Conservation (phyloP, 2,329 filamentous ascomycete species). For the Chrysoporthe deuterocubensis region DNA sequence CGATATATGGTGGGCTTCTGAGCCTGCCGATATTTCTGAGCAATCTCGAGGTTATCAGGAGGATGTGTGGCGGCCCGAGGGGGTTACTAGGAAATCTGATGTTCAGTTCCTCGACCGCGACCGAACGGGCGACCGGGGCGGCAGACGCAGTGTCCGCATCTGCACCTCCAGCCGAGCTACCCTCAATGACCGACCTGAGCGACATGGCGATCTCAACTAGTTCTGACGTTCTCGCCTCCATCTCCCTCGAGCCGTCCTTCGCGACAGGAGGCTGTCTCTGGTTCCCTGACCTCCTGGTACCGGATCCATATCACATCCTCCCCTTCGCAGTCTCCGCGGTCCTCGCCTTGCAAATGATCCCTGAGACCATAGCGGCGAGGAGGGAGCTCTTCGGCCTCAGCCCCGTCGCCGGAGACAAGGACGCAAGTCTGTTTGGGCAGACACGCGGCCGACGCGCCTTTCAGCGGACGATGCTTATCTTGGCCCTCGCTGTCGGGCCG, state of each 20-base stretch:
- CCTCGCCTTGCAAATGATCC: constrained; percentile 41
- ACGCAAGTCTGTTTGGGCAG: constrained; percentile 8
- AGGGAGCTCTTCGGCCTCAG: constrained; percentile 34
- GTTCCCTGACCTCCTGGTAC: constrained; percentile 57
- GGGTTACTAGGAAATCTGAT: constrained; percentile 43
- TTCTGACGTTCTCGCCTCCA: constrained; percentile 9
- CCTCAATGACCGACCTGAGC: constrained; percentile 32
- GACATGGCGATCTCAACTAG: constrained; percentile 30
- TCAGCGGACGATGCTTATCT: constrained; percentile 37
- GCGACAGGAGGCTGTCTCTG: constrained; percentile 56
- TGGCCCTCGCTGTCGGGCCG: constrained; percentile 41
- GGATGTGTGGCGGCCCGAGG: constrained; percentile 47
- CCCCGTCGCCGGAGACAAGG: constrained; percentile 12
- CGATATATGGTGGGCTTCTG: constrained; percentile 41
- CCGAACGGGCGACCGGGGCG: constrained; percentile 7
- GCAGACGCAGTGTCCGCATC: constrained; percentile 5
- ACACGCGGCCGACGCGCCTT: constrained; percentile 29
- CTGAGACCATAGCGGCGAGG: constrained; percentile 33
- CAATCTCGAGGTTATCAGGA: constrained; percentile 54
- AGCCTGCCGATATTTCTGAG: constrained; percentile 54
- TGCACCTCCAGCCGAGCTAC: background rate
- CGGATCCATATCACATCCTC: constrained; percentile 56
- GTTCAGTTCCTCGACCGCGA: constrained; percentile 26
- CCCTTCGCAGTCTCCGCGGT: constrained; percentile 46
- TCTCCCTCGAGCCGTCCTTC: constrained; percentile 40